phyloP scores from a whole-genome alignment of 1,284 basidiomycete species.

The Sporisorium sorghi region DNA sequence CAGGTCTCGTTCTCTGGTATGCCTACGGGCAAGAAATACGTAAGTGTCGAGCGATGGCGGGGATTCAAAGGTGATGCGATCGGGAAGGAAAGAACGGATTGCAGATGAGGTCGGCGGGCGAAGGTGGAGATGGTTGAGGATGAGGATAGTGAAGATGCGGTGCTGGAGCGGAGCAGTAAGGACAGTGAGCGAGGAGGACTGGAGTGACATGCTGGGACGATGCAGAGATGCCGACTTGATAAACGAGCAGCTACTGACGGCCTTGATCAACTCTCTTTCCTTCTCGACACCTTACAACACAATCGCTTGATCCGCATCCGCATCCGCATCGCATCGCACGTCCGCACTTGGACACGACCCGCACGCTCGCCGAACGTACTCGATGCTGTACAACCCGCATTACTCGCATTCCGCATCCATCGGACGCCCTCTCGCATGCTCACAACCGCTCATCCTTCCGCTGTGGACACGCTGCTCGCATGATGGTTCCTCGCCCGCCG shows the following conservation, averaged over 20 bases:
- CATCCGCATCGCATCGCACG: not conserved
- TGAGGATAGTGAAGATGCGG: not conserved
- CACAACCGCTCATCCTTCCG: not conserved
- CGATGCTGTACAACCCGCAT: not conserved
- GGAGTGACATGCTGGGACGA: not conserved
- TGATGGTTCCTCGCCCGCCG: not conserved
- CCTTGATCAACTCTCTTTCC: not conserved
- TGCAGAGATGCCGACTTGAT: not conserved
- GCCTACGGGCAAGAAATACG: conserved; percentile 66
- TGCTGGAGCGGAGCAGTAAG: not conserved
- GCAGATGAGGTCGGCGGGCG: not conserved
- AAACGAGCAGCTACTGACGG: not conserved
- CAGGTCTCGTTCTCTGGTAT: conserved; percentile 56
- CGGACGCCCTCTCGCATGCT: not conserved
- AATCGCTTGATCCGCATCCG: not conserved
- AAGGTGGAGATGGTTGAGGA: not conserved
- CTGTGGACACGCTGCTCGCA: not conserved
- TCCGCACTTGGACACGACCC: not conserved
- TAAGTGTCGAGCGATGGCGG: conserved; percentile 23
- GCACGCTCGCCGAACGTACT: not conserved
- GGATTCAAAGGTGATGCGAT: not conserved
- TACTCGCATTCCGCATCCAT: not conserved
- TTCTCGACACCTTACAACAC: not conserved
- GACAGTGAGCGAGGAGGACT: not conserved
- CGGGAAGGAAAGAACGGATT: not conserved